These are phyloP conservation scores for Erythrophleum fordii DNA, from an alignment of 306 rosid genomes.

Conservation along the genomic window DNA sequence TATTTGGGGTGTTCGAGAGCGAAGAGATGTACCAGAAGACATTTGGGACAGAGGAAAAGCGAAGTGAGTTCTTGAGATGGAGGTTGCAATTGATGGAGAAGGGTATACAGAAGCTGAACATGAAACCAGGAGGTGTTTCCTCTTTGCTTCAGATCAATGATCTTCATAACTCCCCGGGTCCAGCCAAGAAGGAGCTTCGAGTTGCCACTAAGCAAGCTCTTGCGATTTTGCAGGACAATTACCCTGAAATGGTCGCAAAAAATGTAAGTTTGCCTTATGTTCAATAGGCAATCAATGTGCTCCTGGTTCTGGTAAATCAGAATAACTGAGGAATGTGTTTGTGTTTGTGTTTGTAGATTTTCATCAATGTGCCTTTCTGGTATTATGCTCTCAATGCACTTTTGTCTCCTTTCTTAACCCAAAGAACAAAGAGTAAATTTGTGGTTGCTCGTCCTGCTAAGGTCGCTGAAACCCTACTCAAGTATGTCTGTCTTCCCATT, in stretches of 20 bases:
- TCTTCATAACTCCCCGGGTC: constrained; percentile 53
- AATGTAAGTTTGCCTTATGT: constrained; percentile 41
- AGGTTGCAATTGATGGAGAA: constrained; percentile 62
- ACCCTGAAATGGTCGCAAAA: constrained; percentile 61
- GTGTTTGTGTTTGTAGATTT: constrained; percentile 45
- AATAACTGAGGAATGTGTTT: constrained; percentile 13
- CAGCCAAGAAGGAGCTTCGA: constrained; percentile 53
- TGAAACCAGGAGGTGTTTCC: constrained; percentile 57
- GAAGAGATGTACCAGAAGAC: constrained; percentile 49
- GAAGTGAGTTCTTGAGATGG: constrained; percentile 51
- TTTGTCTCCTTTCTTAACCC: constrained; percentile 58
- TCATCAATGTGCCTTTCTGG: constrained; percentile 71
- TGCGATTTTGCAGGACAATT: constrained; percentile 55
- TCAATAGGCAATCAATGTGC: background rate
- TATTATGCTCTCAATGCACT: constrained; percentile 59
- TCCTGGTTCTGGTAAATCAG: background rate
- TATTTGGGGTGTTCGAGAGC: constrained; percentile 47
- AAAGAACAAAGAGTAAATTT: constrained; percentile 62
- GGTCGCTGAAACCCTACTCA: constrained; percentile 54
- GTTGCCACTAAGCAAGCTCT: constrained; percentile 47
- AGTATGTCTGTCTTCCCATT: constrained; percentile 36
- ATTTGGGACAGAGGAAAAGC: constrained; percentile 49
- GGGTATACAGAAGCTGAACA: constrained; percentile 50
- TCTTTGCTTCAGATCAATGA: constrained; percentile 61
- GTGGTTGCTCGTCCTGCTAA: constrained; percentile 58